Conservation (phyloP, 2,329 filamentous ascomycete species). For the Chaetothyriales sp. region DNA sequence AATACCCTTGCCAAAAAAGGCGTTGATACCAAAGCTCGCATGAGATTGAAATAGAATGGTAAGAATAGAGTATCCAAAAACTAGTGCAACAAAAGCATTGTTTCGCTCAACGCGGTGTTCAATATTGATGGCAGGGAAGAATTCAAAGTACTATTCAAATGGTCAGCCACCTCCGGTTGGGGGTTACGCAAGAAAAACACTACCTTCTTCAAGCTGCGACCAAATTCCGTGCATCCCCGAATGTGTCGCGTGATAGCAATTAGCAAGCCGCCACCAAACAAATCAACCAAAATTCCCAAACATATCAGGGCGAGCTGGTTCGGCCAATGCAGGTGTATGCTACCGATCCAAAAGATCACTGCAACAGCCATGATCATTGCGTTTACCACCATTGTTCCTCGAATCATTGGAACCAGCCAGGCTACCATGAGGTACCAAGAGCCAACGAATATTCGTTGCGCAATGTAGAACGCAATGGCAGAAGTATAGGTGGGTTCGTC, state of each 20-base stretch:
- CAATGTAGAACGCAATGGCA: constrained; percentile 48
- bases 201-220: neutral
- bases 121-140: constrained; percentile 50
- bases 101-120: constrained; percentile 53
- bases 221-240: neutral
- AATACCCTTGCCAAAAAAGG: constrained; percentile 48
- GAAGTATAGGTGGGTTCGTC: constrained; percentile 38
- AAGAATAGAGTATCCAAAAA: constrained; percentile 52
- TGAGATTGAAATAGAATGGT: constrained; percentile 29
- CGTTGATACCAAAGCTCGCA: constrained; percentile 12
- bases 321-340: constrained; percentile 44
- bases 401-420: constrained; percentile 44
- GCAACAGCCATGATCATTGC: constrained; percentile 35
- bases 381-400: constrained; percentile 40
- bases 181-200: neutral
- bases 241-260: constrained; percentile 24
- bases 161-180: neutral
- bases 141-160: constrained; percentile 34
- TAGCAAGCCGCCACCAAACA: constrained; percentile 33
- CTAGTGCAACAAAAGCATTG: constrained; percentile 50
- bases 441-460: constrained; percentile 41
- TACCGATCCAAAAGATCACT: constrained; percentile 45
- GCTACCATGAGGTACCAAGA: constrained; percentile 36
- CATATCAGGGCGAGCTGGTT: constrained; percentile 43
- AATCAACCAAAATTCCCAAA: constrained; percentile 42